Evolutionary conservation across 139 green algal species (phyloP), one percentile per base, ranked within the genome.

Genomic region (Nannochloris sp.): DNA sequence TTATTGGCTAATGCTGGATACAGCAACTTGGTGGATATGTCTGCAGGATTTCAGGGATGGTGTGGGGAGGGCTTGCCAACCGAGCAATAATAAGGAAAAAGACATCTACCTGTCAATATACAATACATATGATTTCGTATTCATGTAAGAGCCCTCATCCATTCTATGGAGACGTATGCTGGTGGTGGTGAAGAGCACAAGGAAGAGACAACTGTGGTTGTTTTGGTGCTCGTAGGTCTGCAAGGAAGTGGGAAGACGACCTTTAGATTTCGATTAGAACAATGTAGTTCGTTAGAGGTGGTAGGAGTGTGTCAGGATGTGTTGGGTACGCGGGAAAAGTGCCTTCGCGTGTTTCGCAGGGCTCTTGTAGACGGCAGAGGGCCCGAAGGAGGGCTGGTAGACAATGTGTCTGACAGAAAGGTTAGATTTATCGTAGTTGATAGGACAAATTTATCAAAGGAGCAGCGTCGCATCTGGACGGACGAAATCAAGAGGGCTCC

Each of bases 171-270:
- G n/a, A 53, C n/a, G 46, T 23, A 8, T 53, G 16, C n/a, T 28
- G n/a, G 4, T 28, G 12, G 10, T 49, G n/a, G 11, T 53, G n/a
- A 53, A 13, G 20, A 53, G 46, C n/a, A 53, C n/a, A 53, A 20
- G 23, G 50, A 12, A 59, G 25, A n/a, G 23, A 59, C 58, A 30
- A 5, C n/a, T 6, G 23, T 28, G 40, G 72, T 75, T 59, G 13
- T 82, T 31, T 49, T 84, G 6, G 57, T 82, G 10, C 28, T 84
- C 36, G 57, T 74, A 16, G 77, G 77, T 3, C 12, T 71, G 1
- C 69, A 68, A 5, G 69, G 71, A 17, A 45, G 67, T 26, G 85
- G 85, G 62, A 92, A 92, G 63, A 84, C 71, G 62, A 93, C 82
- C 1, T 86, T 91, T 40, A 62, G 56, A 49, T 30, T 65, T 1